Base-by-base conservation (phyloP, 202 grass and related monocot species). In the Carex arenaria region DNA sequence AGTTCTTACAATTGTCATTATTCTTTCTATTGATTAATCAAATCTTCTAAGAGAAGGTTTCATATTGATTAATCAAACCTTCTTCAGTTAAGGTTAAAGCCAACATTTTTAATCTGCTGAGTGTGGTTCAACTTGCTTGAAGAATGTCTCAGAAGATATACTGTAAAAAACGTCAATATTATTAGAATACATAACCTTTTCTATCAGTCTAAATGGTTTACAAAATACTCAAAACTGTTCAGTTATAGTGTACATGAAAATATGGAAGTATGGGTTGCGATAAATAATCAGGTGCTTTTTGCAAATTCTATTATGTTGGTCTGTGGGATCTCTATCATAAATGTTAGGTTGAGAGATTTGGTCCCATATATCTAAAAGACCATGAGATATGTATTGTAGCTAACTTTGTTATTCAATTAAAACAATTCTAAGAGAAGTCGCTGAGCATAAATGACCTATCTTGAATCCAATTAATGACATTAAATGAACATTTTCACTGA, bases 401-500 rank as follows among this genome's bases (percentile, higher is more conserved):
- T 55, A 76, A 56, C 15, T 55, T 55, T 55, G 23, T 54, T 32
- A 76, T 17, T 76, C 2, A 28, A 74, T 55, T 56, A 57, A 18
- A 28, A 54, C 49, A 66, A 30, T 66, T 34, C 31, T 14, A 54
- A 76, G 23, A 75, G 4, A 17, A 51, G 18, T 54, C 8, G 18
- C 12, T 32, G 26, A 56, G 52, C 47, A 56, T 34, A 34, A 76
- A 75, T 72, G 43, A 45, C 3, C 38, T 70, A 70, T 38, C 20
- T 70, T n/a, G 8, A 45, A 26, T 72, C 12, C 45, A 26, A 28
- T 72, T 22, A 72, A 72, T 74, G 7, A 17, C 51, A 56, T 28
- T 56, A 56, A 56, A 76, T 55, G 72, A 76, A 56, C 15, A 70
- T 59, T n/a, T 52, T 57, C 53, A 78, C 53, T 78, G 17, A 78